Conservation (phyloP, 78 protist genomes). For the Pelomyxa schiedti region DNA sequence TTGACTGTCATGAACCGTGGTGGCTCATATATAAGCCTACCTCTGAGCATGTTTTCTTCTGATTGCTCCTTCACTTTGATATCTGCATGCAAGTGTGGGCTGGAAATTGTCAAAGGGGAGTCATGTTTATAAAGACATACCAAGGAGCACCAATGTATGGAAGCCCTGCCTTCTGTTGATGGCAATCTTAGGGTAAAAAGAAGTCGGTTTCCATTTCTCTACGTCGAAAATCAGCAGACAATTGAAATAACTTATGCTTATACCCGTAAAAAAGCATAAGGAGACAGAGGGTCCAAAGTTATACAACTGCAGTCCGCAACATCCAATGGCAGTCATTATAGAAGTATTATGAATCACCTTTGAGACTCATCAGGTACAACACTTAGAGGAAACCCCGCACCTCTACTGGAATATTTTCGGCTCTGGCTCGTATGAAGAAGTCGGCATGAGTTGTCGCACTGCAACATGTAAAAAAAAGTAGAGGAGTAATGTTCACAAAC, state of each 20-base stretch:
- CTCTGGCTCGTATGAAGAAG: slow-evolving; percentile 71
- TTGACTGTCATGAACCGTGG: slow-evolving; percentile 95
- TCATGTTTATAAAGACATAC: not conserved
- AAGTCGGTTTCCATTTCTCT: slow-evolving; percentile 85
- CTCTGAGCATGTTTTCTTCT: slow-evolving; percentile 73
- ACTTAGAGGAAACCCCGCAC: too few species aligned
- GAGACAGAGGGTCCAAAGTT: slow-evolving; percentile 94
- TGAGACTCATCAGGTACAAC: too few species aligned
- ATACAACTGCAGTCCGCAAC: slow-evolving; percentile 96
- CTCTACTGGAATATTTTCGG: slow-evolving; percentile 24
- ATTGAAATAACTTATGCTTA: too few species aligned
- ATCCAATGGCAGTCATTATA: slow-evolving; percentile 96
- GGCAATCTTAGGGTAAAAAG: slow-evolving; percentile 79
- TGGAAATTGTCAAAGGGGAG: not conserved
- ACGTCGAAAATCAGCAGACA: not conserved
- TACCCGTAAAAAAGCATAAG: slow-evolving; percentile 67
- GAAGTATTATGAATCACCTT: slow-evolving; percentile 97
- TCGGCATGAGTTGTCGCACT: slow-evolving; percentile 97
- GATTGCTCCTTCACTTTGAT: slow-evolving; percentile 94
- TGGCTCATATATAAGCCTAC: slow-evolving; percentile 86
- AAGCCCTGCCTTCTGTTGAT: slow-evolving; percentile 66
- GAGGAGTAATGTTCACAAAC: slow-evolving; percentile 13
- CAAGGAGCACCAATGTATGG: slow-evolving; percentile 92
- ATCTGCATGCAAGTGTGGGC: slow-evolving; percentile 37
- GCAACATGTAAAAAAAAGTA: too few species aligned